Base-by-base conservation (phyloP, 345 rosid species). In the Aurinia saxatilis region DNA sequence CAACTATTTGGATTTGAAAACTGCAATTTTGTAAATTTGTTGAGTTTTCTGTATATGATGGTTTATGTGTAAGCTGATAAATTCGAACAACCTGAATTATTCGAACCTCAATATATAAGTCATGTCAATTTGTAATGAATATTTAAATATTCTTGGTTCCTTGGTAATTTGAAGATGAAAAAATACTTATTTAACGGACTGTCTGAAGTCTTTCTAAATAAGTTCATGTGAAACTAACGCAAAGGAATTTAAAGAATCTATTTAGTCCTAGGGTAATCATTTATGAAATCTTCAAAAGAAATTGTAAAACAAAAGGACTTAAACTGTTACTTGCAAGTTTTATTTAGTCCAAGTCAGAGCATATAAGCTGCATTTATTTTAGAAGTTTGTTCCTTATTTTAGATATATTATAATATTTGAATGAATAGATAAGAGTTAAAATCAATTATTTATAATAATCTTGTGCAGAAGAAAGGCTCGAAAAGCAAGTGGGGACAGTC, bases 401-500 rank as follows among this genome's bases (percentile, higher is more conserved):
- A 17, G 37, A 31, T 55, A 23, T 55, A 23, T 17, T 44, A 35
- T 60, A 60, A 23, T 35, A 52, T 55, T 45, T 23, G n/a, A 10
- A 44, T 18, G 14, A 4, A 44, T 42, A 60, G 18, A 5, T 1
- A 30, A 31, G 1, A 50, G 10, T 27, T 12, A 17, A 34, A 57
- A 13, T 21, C 50, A 57, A 16, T 56, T 57, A 63, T 63, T 12
- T 35, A 44, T 48, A 59, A 50, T 50, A 59, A 50, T 50, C 33
- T 9, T n/a, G n/a, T n/a, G n/a, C n/a, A n/a, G n/a, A n/a, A n/a
- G n/a, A 42, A 41, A 54, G 7, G 51, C 41, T 48, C 50, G 16
- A 51, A 69, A 68, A 67, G 63, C 68, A 53, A 63, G 68, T 70
- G 67, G 81, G 68, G 81, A 78, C 81, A 78, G 74, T 67, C 74